Conservation (phyloP, 2,329 filamentous ascomycete species). For the Coniochaeta sp. region DNA sequence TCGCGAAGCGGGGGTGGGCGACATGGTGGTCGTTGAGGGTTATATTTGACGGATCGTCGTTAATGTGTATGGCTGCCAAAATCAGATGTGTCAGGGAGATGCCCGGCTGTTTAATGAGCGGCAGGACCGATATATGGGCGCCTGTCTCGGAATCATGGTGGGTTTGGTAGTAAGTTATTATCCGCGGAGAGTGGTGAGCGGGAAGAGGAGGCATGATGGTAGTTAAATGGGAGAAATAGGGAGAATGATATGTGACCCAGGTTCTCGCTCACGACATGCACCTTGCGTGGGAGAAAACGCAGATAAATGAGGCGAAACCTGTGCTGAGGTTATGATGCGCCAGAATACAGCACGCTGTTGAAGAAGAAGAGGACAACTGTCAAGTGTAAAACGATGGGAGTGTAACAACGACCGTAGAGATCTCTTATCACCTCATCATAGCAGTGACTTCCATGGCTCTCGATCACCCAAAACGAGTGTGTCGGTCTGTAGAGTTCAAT, state of each 20-base stretch:
- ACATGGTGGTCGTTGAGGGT: slow-evolving; percentile 71
- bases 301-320: background rate
- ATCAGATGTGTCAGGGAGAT: slow-evolving; percentile 62
- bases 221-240: background rate
- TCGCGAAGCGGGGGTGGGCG: slow-evolving; percentile 51
- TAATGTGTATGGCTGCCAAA: slow-evolving; percentile 72
- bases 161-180: slow-evolving; percentile 33
- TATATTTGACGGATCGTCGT: slow-evolving; percentile 54
- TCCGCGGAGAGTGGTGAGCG: slow-evolving; percentile 16
- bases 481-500: background rate
- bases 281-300: background rate
- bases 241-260: background rate
- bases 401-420: background rate
- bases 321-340: too few relatives aligned
- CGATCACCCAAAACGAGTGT: background rate
- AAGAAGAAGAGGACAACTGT: background rate
- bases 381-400: background rate
- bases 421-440: background rate
- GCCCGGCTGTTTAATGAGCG: slow-evolving; percentile 28
- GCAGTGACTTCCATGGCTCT: background rate
- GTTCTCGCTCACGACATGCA: background rate
- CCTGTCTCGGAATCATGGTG: slow-evolving; percentile 28
- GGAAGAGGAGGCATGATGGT: slow-evolving; percentile 20
- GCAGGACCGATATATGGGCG: slow-evolving; percentile 30
- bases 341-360: background rate